Evolutionary conservation across 2,329 filamentous ascomycete species (phyloP).

Genomic region (Neodidymelliopsis sp.): DNA sequence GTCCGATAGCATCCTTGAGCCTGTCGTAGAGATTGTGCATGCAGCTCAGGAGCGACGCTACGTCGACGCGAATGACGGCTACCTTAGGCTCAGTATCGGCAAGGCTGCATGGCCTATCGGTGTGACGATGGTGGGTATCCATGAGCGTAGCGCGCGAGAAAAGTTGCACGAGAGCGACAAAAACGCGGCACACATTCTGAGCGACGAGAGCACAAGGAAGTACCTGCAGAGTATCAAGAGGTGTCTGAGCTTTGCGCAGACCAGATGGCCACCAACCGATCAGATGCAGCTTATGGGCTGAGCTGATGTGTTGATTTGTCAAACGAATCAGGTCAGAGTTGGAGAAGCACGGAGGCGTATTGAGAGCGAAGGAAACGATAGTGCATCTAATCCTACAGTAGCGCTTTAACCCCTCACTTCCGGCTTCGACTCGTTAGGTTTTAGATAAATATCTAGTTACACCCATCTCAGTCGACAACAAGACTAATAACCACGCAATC

Average conservation of each 20-base stretch:
- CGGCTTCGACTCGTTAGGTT: too few species aligned
- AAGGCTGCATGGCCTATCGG: constrained; percentile 99
- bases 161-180: constrained; percentile 83
- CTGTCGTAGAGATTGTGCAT: constrained; percentile 89
- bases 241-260: constrained; percentile 94
- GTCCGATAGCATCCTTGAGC: constrained; percentile 78
- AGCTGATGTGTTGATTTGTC: too few species aligned
- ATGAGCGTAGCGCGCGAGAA: constrained; percentile 93
- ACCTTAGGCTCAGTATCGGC: constrained; percentile 89
- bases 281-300: constrained; percentile 93
- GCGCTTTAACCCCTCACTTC: too few species aligned
- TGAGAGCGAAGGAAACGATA: too few species aligned
- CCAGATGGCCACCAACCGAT: constrained; percentile 93
- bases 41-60: constrained; percentile 90
- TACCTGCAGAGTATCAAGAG: constrained; percentile 98
- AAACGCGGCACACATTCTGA: constrained; percentile 93
- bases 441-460: too few species aligned
- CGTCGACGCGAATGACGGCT: constrained; percentile 95
- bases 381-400: too few species aligned
- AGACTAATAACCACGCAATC: too few species aligned
- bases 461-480: too few species aligned
- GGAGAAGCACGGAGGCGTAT: too few species aligned
- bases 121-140: constrained; percentile 99
- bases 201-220: constrained; percentile 93
- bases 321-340: too few species aligned